Evolutionary conservation across 805 yeast genomes (phyloP).

Genomic region (Pichia nakasei): DNA sequence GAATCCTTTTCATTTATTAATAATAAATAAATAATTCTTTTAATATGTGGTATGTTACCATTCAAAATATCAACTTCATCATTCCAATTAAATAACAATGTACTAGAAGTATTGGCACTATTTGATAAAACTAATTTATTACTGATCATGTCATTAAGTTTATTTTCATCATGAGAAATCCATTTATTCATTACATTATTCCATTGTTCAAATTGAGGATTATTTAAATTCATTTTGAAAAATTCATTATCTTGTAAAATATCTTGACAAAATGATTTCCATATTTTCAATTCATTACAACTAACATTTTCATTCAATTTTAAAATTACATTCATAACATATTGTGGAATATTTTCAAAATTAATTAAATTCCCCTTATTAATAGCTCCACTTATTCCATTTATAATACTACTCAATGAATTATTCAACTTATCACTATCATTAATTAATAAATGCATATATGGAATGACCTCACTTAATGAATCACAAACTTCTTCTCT

Average conservation of each 20-base stretch:
- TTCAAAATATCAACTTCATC: conserved; percentile 29
- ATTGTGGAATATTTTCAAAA: conserved; percentile 29
- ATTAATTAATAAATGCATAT: conserved; percentile 30
- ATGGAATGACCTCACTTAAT: conserved; percentile 32
- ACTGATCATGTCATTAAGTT: conserved; percentile 41
- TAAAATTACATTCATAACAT: conserved; percentile 35
- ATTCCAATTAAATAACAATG: conserved; percentile 33
- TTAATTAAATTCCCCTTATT: conserved; percentile 33
- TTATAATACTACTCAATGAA: conserved; percentile 42
- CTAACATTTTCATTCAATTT: conserved; percentile 27
- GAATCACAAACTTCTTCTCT: conserved; percentile 39
- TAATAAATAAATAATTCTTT: conserved; percentile 56
- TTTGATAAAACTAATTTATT: conserved; percentile 33
- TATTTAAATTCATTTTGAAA: conserved; percentile 31
- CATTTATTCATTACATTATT: conserved; percentile 47
- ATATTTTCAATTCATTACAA: conserved; percentile 36
- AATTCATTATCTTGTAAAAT: conserved; percentile 52
- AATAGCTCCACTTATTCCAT: conserved; percentile 45
- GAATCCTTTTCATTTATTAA: conserved; percentile 54
- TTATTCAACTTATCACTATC: conserved; percentile 56
- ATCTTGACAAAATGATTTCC: conserved; percentile 63
- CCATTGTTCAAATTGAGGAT: conserved; percentile 35
- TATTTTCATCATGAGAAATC: conserved; percentile 57
- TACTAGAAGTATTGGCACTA: conserved; percentile 37
- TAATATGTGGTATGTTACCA: conserved; percentile 27